Evolutionary conservation across 129 eudicot genomes (phyloP).

Genomic region (Escallonia herrerae): DNA sequence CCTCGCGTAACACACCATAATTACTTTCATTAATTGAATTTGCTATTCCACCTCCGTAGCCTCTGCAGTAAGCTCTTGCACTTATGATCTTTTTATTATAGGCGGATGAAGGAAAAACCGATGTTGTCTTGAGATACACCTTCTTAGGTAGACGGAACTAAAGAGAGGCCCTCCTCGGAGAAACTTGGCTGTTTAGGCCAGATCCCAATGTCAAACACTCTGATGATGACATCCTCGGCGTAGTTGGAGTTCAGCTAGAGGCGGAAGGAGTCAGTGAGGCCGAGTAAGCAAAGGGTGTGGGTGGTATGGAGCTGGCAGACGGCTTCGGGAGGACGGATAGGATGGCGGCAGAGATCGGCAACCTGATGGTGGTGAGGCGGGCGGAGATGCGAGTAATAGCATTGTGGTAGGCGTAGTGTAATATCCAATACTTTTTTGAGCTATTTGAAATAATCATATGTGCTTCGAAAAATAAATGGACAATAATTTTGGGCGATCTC

Average conservation of each 20-base stretch:
- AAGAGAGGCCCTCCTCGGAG: slow-evolving; percentile 53
- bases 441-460: too few species aligned
- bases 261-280: slow-evolving; percentile 53
- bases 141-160: slow-evolving; percentile 63
- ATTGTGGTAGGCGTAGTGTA: slow-evolving; percentile 36
- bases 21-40: slow-evolving; percentile 17
- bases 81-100: slow-evolving; percentile 82
- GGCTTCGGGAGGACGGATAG: slow-evolving; percentile 59
- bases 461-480: too few species aligned
- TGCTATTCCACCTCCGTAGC: slow-evolving; percentile 29
- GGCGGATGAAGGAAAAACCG: slow-evolving; percentile 46
- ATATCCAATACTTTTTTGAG: too few species aligned
- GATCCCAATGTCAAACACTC: slow-evolving; percentile 90
- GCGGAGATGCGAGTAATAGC: slow-evolving; percentile 75
- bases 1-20: too few species aligned
- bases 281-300: slow-evolving; percentile 66
- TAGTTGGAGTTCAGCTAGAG: slow-evolving; percentile 87
- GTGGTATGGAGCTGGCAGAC: slow-evolving; percentile 76
- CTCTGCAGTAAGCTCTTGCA: slow-evolving; percentile 66
- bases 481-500: too few species aligned
- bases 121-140: slow-evolving; percentile 48
- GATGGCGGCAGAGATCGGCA: slow-evolving; percentile 37
- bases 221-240: slow-evolving; percentile 84
- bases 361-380: slow-evolving; percentile 55
- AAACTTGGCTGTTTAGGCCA: slow-evolving; percentile 90